Evolutionary conservation across 2,329 filamentous ascomycete species (phyloP), one percentile per base, ranked within the genome.

Genomic region (Taxawa tesnikishii): DNA sequence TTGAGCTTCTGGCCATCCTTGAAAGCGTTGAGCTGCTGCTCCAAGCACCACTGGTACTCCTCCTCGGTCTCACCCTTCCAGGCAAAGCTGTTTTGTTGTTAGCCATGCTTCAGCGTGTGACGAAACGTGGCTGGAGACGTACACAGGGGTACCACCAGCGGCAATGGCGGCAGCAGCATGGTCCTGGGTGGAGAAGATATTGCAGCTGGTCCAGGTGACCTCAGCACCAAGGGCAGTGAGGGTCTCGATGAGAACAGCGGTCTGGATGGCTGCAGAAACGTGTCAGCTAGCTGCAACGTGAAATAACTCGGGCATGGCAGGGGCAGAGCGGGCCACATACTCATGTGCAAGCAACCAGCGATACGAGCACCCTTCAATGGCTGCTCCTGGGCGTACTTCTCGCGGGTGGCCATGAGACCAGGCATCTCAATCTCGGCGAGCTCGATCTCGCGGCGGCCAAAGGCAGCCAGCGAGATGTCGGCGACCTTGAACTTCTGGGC

Each of bases 131-230:
- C 29, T 18, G 15, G 17, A 8, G 23, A 54, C 63, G 46, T 64
- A 67, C 63, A 98, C 88, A 53, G 88, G 87, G 45, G 92, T 80
- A 61, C 88, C 90, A 33, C 77, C 70, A 36, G 88, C 90, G 49
- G 90, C 90, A 67, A 98, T 94, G 61, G 90, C 90, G 47, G 90
- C 87, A 34, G 90, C 90, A 53, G 90, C 90, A 68, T 96, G 88
- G 68, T 96, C 90, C 67, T 94, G 88, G 51, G 88, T 96, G 61
- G 82, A 90, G 80, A 94, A 98, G 67, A 98, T 96, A 77, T 98
- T 96, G 81, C 90, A 98, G 51, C 82, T 90, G 41, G 88, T 82
- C 90, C 90, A 96, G 59, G 90, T 98, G 53, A 96, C 82, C 75
- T 96, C 90, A 54, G 90, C 90, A 68, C 90, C 90, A 54, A 98